These are phyloP conservation scores for Coprinopsis cinerea DNA, from an alignment of 768 basidiomycete genomes.

Conservation along the genomic window DNA sequence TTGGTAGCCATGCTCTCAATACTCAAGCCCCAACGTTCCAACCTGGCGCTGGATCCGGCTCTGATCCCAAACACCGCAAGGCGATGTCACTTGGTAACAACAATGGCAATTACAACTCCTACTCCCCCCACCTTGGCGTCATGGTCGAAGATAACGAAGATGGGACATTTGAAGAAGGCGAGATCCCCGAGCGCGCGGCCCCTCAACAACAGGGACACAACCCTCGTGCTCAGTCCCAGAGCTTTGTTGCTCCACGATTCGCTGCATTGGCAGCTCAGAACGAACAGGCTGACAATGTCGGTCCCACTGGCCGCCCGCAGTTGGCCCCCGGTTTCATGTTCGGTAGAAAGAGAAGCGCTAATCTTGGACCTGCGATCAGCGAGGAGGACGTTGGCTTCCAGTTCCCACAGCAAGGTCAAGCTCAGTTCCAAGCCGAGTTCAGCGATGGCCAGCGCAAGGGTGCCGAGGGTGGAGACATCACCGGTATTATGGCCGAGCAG, in stretches of 20 bases:
- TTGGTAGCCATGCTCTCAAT: slow-evolving; percentile 47
- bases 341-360: slow-evolving; percentile 54
- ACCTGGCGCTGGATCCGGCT: slow-evolving; percentile 46
- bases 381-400: slow-evolving; percentile 81
- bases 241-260: slow-evolving; percentile 85
- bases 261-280: slow-evolving; percentile 74
- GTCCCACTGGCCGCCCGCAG: slow-evolving; percentile 79
- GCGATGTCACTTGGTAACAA: slow-evolving; percentile 66
- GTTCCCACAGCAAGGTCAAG: slow-evolving; percentile 60
- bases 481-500: slow-evolving; percentile 94
- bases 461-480: slow-evolving; percentile 67
- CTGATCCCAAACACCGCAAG: slow-evolving; percentile 73
- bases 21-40: slow-evolving; percentile 74
- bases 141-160: slow-evolving; percentile 85
- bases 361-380: slow-evolving; percentile 67
- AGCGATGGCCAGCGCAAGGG: slow-evolving; percentile 43
- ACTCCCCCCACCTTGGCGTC: slow-evolving; percentile 72
- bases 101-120: slow-evolving; percentile 57
- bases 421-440: slow-evolving; percentile 27
- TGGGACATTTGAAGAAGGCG: slow-evolving; percentile 68
- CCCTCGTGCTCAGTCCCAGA: slow-evolving; percentile 73
- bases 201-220: slow-evolving; percentile 52
- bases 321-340: slow-evolving; percentile 92
- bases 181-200: slow-evolving; percentile 58
- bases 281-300: slow-evolving; percentile 53